Conservation (phyloP, 2,329 filamentous ascomycete species). For the Penicillium sp. region DNA sequence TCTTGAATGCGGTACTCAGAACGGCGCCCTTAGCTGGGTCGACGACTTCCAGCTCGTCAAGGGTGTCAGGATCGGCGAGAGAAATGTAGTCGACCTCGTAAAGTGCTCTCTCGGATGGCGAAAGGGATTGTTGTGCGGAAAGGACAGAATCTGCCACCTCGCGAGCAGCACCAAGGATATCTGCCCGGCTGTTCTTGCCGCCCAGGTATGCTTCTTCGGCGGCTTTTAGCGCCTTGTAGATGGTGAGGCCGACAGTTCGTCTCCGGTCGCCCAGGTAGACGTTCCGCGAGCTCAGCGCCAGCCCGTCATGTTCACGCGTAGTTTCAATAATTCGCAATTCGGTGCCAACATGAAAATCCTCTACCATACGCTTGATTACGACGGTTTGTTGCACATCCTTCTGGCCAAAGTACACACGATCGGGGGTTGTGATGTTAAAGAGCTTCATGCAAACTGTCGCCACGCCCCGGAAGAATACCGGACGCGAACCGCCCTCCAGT, state of each 20-base stretch:
- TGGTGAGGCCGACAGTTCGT: slow-evolving; percentile 68
- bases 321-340: slow-evolving; percentile 74
- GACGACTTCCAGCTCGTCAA: slow-evolving; percentile 73
- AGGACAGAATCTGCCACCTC: slow-evolving; percentile 57
- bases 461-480: slow-evolving; percentile 94
- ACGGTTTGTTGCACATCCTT: slow-evolving; percentile 98
- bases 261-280: slow-evolving; percentile 82
- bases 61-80: slow-evolving; percentile 77
- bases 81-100: slow-evolving; percentile 93
- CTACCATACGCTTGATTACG: slow-evolving; percentile 80
- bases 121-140: slow-evolving; percentile 62
- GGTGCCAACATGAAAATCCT: slow-evolving; percentile 79
- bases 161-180: slow-evolving; percentile 71
- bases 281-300: slow-evolving; percentile 91
- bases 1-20: slow-evolving; percentile 85
- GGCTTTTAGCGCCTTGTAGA: slow-evolving; percentile 67
- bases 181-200: slow-evolving; percentile 56
- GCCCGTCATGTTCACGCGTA: slow-evolving; percentile 71
- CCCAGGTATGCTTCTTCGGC: slow-evolving; percentile 67
- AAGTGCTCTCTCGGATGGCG: slow-evolving; percentile 60
- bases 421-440: slow-evolving; percentile 77
- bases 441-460: slow-evolving; percentile 95
- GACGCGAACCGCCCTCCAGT: slow-evolving; percentile 80
- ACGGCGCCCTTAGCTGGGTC: slow-evolving; percentile 73
- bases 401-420: slow-evolving; percentile 88